phyloP scores from a whole-genome alignment of 495 filamentous ascomycete species.

The Chaetomium cochliodes region DNA sequence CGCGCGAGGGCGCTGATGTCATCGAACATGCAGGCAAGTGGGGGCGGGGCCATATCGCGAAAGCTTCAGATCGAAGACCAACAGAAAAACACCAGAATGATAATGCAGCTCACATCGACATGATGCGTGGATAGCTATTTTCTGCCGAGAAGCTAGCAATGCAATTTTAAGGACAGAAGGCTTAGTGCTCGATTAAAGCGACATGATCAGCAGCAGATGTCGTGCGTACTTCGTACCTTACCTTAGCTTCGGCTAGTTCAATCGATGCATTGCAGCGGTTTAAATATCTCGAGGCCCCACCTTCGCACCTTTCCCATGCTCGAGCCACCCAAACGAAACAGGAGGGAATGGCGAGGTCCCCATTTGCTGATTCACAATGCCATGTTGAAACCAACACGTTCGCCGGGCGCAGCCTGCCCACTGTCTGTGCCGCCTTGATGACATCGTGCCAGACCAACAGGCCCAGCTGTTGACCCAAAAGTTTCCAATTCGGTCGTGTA shows the following conservation, averaged over 20 bases:
- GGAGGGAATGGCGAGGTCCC: neutral
- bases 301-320: neutral
- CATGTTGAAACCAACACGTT: slow-evolving; percentile 21
- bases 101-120: neutral
- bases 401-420: neutral
- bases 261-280: neutral
- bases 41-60: neutral
- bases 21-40: neutral
- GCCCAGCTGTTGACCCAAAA: slow-evolving; percentile 5
- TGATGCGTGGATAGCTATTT: too few relatives aligned
- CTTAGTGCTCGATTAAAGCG: neutral
- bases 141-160: too few relatives aligned
- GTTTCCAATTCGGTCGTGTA: slow-evolving; percentile 18
- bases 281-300: neutral
- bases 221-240: too few relatives aligned
- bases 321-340: slow-evolving; percentile 3
- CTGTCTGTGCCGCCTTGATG: slow-evolving; percentile 12
- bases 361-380: slow-evolving; percentile 8
- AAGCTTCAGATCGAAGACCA: neutral
- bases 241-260: neutral
- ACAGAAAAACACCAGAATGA: neutral
- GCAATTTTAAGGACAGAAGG: neutral
- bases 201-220: too few relatives aligned
- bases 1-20: slow-evolving; percentile 13
- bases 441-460: slow-evolving; percentile 6